Percentiles rank a stretch among this genome's conserved stretches.
phyloP scores from a whole-genome alignment of 1,284 basidiomycete species.

The Lignosus rhinocerotis region DNA sequence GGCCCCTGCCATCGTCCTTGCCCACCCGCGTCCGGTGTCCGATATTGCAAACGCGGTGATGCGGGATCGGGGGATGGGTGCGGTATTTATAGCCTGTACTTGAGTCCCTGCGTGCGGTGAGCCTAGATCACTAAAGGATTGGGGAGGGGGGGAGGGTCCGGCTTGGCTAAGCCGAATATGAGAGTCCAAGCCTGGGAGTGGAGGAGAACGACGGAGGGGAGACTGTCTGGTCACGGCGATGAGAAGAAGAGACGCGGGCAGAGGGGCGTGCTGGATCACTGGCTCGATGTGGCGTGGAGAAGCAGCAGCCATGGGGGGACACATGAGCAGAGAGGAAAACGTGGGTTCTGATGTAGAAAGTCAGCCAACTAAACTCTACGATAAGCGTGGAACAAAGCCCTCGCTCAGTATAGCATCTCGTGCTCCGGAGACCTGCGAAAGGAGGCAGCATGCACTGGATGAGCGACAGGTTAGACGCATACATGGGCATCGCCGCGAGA shows the following conservation, averaged over 20 bases:
- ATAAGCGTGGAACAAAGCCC: constrained; percentile 6
- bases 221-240: not conserved
- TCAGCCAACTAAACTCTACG: constrained; percentile 4
- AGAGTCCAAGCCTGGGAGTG: not conserved
- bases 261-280: not conserved
- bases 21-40: not conserved
- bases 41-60: not conserved
- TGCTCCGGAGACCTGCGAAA: not conserved
- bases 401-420: not conserved
- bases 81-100: constrained; percentile 9
- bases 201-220: not conserved
- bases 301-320: constrained; percentile 10
- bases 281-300: constrained; percentile 12
- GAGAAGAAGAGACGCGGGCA: not conserved
- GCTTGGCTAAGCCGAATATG: not conserved
- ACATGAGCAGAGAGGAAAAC: constrained; percentile 19
- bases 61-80: not conserved
- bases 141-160: not conserved
- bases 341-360: constrained; percentile 22
- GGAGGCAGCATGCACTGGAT: not conserved
- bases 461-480: not conserved
- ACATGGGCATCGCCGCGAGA: not conserved
- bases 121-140: not conserved
- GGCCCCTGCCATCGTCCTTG: not conserved
- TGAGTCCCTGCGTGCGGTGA: constrained; percentile 12